A percentile compares a stretch with the other conserved stretches of the same genome.
These are phyloP conservation scores for Chlamydomonas incerta DNA, from an alignment of 139 green algal species.

Conservation along the genomic window DNA sequence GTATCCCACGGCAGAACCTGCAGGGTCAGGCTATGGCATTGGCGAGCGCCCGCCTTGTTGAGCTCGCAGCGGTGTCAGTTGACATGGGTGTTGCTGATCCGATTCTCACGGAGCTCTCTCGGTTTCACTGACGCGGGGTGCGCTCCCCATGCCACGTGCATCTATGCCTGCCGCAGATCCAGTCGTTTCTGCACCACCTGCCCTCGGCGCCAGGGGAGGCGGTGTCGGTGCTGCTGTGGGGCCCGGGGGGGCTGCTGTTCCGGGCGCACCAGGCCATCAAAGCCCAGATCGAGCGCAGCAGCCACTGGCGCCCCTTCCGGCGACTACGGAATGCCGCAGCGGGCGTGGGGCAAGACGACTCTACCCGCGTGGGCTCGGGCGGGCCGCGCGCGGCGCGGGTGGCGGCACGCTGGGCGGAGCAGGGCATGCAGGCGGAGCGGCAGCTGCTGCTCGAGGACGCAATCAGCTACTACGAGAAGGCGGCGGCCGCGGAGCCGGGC, in stretches of 20 bases:
- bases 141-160: too few relatives aligned
- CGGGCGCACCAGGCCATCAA: slow-evolving; percentile 19
- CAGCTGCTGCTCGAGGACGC: slow-evolving; percentile 58
- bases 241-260: not conserved
- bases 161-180: too few relatives aligned
- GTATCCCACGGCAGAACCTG: too few relatives aligned
- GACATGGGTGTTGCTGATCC: too few relatives aligned
- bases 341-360: not conserved
- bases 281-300: slow-evolving; percentile 17
- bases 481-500: slow-evolving; percentile 54
- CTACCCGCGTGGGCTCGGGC: not conserved
- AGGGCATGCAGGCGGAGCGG: slow-evolving; percentile 26
- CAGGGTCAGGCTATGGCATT: too few relatives aligned
- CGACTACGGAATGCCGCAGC: not conserved
- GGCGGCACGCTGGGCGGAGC: slow-evolving; percentile 28
- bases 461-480: slow-evolving; percentile 63
- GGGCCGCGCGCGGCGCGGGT: not conserved
- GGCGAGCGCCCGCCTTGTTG: too few relatives aligned
- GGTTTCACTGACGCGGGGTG: too few relatives aligned
- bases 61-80: too few relatives aligned
- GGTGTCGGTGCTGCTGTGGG: too few relatives aligned
- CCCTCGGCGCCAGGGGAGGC: too few relatives aligned
- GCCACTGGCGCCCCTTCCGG: slow-evolving; percentile 34
- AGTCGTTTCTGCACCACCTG: too few relatives aligned
- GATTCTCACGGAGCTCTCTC: too few relatives aligned